Evolutionary conservation across 805 yeast species (phyloP).

Genomic region (Lipomyces sp.): DNA sequence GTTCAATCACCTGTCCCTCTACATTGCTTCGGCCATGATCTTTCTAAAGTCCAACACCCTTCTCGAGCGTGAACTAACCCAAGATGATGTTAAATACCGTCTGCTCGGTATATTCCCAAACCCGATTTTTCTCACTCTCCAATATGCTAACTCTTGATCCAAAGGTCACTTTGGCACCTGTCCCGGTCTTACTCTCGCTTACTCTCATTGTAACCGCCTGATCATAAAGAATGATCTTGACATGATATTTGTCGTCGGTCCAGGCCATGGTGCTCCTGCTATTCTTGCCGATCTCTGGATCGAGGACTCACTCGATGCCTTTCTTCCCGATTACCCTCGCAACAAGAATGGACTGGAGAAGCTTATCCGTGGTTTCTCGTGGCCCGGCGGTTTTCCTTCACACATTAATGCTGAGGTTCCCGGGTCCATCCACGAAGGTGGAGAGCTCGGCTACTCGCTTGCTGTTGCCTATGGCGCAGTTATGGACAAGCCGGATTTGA

Average conservation of each 20-base stretch:
- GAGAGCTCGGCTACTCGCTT: conserved; percentile 40
- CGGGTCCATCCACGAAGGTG: conserved; percentile 39
- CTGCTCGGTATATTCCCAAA: conserved; percentile 30
- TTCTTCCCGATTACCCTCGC: conserved; percentile 31
- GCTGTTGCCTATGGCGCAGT: conserved; percentile 38
- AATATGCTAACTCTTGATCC: neutral
- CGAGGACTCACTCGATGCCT: conserved; percentile 36
- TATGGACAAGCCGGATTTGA: conserved; percentile 36
- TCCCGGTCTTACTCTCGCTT: conserved; percentile 38
- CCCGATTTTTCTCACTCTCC: neutral
- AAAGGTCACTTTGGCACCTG: conserved; percentile 39
- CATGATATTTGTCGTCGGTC: conserved; percentile 37
- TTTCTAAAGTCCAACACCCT: conserved; percentile 31
- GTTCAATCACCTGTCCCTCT: conserved; percentile 34
- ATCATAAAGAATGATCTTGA: conserved; percentile 33
- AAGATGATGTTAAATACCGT: conserved; percentile 37
- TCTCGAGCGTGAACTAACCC: conserved; percentile 18
- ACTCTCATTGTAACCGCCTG: conserved; percentile 35
- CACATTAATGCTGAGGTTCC: conserved; percentile 39
- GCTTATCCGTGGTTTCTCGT: conserved; percentile 34
- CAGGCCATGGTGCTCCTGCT: conserved; percentile 40
- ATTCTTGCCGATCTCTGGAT: conserved; percentile 37
- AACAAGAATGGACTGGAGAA: conserved; percentile 27
- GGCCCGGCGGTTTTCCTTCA: conserved; percentile 39
- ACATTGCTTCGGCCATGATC: conserved; percentile 36